These are phyloP conservation scores for Poa pratensis DNA, from an alignment of 176 grass and related monocot genomes.

Conservation along the genomic window DNA sequence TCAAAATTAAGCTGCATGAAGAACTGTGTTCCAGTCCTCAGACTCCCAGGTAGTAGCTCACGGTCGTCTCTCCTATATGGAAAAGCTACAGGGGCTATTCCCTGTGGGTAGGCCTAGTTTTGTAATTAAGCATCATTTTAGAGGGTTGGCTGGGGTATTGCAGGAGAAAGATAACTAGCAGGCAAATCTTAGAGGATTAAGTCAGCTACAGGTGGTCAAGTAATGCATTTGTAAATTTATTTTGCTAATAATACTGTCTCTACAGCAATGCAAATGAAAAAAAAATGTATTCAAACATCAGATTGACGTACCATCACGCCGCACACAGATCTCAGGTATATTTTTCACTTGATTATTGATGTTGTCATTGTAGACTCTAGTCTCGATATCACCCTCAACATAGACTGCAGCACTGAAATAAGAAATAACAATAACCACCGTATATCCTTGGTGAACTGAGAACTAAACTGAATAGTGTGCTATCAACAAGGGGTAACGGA, in stretches of 20 bases:
- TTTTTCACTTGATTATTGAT: slow-evolving; percentile 64
- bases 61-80: background rate
- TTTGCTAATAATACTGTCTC: background rate
- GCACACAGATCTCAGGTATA: slow-evolving; percentile 79
- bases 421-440: background rate
- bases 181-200: background rate
- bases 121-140: background rate
- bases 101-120: background rate
- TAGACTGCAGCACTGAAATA: slow-evolving; percentile 74
- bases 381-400: slow-evolving; percentile 89
- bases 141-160: background rate
- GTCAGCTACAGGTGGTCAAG: background rate
- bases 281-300: slow-evolving; percentile 8
- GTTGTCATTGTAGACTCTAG: slow-evolving; percentile 76
- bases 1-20: slow-evolving; percentile 16
- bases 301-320: slow-evolving; percentile 60
- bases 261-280: background rate
- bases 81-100: background rate
- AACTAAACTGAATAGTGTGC: slow-evolving; percentile 6
- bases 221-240: background rate
- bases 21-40: background rate
- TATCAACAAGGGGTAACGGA: slow-evolving; percentile 27
- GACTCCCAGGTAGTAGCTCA: background rate
- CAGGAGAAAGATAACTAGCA: background rate
- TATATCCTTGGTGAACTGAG: slow-evolving; percentile 20